Base-by-base conservation (phyloP, 1,139 yeast species). In the Hyphopichia fennica region DNA sequence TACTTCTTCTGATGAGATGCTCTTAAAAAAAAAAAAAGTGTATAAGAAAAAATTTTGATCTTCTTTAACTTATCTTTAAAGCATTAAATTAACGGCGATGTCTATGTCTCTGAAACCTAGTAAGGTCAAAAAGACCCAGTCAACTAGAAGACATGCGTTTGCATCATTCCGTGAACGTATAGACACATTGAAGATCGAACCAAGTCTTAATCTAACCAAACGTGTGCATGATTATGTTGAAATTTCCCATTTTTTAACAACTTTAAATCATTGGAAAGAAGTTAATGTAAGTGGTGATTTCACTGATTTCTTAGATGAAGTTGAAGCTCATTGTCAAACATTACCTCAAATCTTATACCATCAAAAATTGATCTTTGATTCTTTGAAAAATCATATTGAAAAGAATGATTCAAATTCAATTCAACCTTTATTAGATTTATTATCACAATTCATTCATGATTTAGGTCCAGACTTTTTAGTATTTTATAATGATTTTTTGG, bases 371-470 rank as follows among this genome's bases (percentile, higher is more conserved):
- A 84, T 93, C 34, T 87, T 81, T 50, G 73, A 75, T 2, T 57
- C 76, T 4, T 67, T 93, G 33, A 66, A 69, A 34, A 53, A 57
- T 9, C 79, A 81, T 46, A 77, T 86, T 25, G 56, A 62, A 20
- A 63, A 66, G 35, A 80, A 81, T 49, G 96, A 91, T 58, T 73
- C 76, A 25, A 69, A 84, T 45, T 83, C 96, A 1, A 66, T 87
- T 39, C 95, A 91, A 60, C 93, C 98, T 4, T 61, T 89, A 34
- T 63, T 90, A 36, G 99, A 93, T 57, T 68, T 90, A 38, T 62
- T 89, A 34, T 79, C 96, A 0, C 96, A 90, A 58, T 86, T 95
- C 53, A 84, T 91, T 36, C 97, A 89, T 54, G 99, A 93, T 67
- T 69, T 93, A 49, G 98, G 98, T 5, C 85, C 93, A 1, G 99